These are phyloP conservation scores for Zopfia rhizophila DNA, from an alignment of 2,329 filamentous ascomycete genomes.

Conservation along the genomic window DNA sequence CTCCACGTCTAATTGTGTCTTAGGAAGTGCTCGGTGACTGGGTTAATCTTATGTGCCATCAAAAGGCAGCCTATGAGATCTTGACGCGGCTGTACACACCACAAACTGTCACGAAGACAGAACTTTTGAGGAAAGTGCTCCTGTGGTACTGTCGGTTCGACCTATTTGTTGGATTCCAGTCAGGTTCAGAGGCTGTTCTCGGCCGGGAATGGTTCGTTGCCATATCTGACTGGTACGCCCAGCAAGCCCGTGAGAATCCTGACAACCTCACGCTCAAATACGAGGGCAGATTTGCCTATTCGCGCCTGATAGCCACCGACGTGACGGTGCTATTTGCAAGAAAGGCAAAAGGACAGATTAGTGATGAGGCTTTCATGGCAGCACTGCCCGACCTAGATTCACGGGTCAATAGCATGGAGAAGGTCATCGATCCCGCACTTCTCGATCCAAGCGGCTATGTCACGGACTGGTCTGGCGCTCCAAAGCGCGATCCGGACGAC, in stretches of 20 bases:
- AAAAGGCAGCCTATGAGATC: constrained; percentile 87
- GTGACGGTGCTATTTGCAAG: constrained; percentile 81
- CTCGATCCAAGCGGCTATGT: constrained; percentile 71
- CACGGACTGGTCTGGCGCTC: constrained; percentile 68
- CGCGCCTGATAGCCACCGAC: constrained; percentile 80
- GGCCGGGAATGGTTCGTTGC: constrained; percentile 80
- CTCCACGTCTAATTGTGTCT: constrained; percentile 9
- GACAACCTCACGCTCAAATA: constrained; percentile 72
- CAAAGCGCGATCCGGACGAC: constrained; percentile 67
- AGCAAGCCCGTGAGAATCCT: constrained; percentile 69
- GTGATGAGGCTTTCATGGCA: constrained; percentile 69
- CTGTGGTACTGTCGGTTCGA: constrained; percentile 95
- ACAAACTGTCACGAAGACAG: constrained; percentile 75
- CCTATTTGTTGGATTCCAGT: constrained; percentile 83
- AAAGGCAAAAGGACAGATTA: constrained; percentile 71
- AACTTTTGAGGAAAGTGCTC: constrained; percentile 77
- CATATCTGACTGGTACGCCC: constrained; percentile 70
- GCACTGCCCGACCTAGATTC: constrained; percentile 64
- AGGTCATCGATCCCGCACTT: constrained; percentile 69
- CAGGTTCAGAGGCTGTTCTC: constrained; percentile 78
- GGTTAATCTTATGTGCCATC: constrained; percentile 92
- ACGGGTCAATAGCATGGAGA: constrained; percentile 55
- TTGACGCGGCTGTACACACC: constrained; percentile 82
- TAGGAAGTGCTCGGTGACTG: constrained; percentile 96
- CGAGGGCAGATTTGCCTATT: constrained; percentile 71